Evolutionary conservation across 2,329 filamentous ascomycete species (phyloP).

Genomic region (Penicillium sp.): DNA sequence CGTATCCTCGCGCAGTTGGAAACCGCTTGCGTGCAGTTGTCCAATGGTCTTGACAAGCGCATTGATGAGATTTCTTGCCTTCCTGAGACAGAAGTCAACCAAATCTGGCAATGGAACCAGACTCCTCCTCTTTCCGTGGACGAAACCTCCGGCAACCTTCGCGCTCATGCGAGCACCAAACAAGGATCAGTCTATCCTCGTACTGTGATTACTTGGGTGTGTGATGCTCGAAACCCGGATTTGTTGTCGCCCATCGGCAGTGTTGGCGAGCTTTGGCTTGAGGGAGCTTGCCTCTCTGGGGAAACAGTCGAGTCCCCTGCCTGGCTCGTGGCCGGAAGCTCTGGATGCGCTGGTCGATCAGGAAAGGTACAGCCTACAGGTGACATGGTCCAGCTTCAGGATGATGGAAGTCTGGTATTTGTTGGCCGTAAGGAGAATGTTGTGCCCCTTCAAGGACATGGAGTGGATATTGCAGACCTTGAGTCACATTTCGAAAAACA

Average conservation of each 20-base stretch:
- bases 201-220: slow-evolving; percentile 31
- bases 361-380: slow-evolving; percentile 34
- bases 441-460: slow-evolving; percentile 39
- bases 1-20: slow-evolving; percentile 40
- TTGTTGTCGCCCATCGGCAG: slow-evolving; percentile 46
- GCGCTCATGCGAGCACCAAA: slow-evolving; percentile 22
- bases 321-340: slow-evolving; percentile 38
- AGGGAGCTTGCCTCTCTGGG: slow-evolving; percentile 36
- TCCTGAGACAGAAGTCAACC: slow-evolving; percentile 38
- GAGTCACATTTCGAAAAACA: slow-evolving; percentile 40
- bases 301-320: slow-evolving; percentile 24
- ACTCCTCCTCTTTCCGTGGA: slow-evolving; percentile 39
- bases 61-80: slow-evolving; percentile 41
- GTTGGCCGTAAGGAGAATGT: slow-evolving; percentile 38
- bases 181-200: slow-evolving; percentile 37
- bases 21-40: slow-evolving; percentile 29
- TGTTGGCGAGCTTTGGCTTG: slow-evolving; percentile 43
- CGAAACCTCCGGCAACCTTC: slow-evolving; percentile 23
- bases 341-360: slow-evolving; percentile 29
- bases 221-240: slow-evolving; percentile 32
- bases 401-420: slow-evolving; percentile 32
- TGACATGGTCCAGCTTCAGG: slow-evolving; percentile 33
- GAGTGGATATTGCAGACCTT: slow-evolving; percentile 43
- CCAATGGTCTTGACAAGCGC: slow-evolving; percentile 26
- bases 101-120: slow-evolving; percentile 48